Evolutionary conservation across 2,329 filamentous ascomycete species (phyloP).

Genomic region (Biscogniauxia mediterranea): DNA sequence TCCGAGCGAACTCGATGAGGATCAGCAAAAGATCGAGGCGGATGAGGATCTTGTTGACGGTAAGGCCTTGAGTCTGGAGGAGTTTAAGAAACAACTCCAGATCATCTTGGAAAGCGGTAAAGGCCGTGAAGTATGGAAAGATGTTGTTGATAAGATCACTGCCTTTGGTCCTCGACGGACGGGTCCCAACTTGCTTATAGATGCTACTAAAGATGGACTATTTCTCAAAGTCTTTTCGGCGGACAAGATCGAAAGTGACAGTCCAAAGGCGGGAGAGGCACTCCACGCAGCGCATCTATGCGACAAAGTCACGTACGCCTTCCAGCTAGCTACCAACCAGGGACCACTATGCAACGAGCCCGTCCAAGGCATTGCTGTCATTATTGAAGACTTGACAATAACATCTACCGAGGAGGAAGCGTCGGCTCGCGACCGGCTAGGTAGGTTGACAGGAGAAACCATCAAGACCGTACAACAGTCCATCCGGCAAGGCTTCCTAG

Average conservation of each 20-base stretch:
- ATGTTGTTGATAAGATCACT: slow-evolving; percentile 75
- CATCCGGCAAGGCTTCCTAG: slow-evolving; percentile 83
- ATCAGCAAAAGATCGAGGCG: slow-evolving; percentile 42
- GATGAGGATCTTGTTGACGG: slow-evolving; percentile 59
- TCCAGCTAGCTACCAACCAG: slow-evolving; percentile 86
- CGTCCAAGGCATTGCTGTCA: slow-evolving; percentile 87
- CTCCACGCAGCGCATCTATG: slow-evolving; percentile 68
- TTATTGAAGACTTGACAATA: slow-evolving; percentile 76
- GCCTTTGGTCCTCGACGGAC: slow-evolving; percentile 84
- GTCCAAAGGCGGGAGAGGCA: slow-evolving; percentile 45
- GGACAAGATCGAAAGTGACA: slow-evolving; percentile 31
- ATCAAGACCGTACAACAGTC: slow-evolving; percentile 84
- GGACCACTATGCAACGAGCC: slow-evolving; percentile 92
- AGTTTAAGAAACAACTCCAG: slow-evolving; percentile 74
- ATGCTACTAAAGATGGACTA: slow-evolving; percentile 70
- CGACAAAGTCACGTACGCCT: slow-evolving; percentile 90
- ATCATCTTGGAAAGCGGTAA: slow-evolving; percentile 68
- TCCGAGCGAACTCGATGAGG: slow-evolving; percentile 35
- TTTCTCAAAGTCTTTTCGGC: slow-evolving; percentile 64
- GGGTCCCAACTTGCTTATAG: slow-evolving; percentile 87
- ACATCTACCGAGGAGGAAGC: slow-evolving; percentile 50
- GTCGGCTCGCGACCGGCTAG: slow-evolving; percentile 64
- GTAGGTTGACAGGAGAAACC: slow-evolving; percentile 85
- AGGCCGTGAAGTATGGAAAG: slow-evolving; percentile 73
- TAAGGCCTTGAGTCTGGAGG: slow-evolving; percentile 64